Evolutionary conservation across 345 rosid genomes (phyloP).

Genomic region (Fremontodendron californicum): DNA sequence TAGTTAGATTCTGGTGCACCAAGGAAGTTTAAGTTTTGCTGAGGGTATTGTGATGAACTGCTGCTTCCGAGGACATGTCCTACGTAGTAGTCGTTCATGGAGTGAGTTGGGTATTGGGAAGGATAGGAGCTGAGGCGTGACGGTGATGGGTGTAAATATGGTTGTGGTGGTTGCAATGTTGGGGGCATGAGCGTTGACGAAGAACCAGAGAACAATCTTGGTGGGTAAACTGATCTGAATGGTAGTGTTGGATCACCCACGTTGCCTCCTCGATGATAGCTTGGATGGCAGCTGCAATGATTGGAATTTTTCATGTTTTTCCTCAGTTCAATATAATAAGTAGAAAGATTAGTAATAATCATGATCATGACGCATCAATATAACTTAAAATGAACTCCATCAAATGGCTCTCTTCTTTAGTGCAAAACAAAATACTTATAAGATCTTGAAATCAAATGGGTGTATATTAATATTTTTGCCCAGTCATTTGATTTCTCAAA

Average conservation of each 20-base stretch:
- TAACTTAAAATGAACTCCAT: neutral
- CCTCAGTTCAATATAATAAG: neutral
- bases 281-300: slow-evolving; percentile 47
- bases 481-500: neutral
- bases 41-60: slow-evolving; percentile 35
- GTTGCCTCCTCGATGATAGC: slow-evolving; percentile 41
- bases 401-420: neutral
- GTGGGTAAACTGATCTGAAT: slow-evolving; percentile 51
- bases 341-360: neutral
- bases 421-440: neutral
- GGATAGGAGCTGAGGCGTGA: slow-evolving; percentile 39
- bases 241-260: slow-evolving; percentile 48
- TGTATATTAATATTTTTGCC: neutral
- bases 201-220: slow-evolving; percentile 51
- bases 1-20: slow-evolving; percentile 22
- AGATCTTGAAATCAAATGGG: neutral
- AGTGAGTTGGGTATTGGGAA: slow-evolving; percentile 33
- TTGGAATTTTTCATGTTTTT: neutral
- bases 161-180: slow-evolving; percentile 32
- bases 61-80: slow-evolving; percentile 50
- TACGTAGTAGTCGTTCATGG: slow-evolving; percentile 50
- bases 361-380: neutral
- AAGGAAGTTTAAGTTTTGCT: slow-evolving; percentile 30
- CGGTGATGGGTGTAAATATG: slow-evolving; percentile 49
- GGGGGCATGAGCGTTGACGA: slow-evolving; percentile 34